phyloP scores from a whole-genome alignment of 1,284 basidiomycete genomes.

The Sporisorium graminicola region DNA sequence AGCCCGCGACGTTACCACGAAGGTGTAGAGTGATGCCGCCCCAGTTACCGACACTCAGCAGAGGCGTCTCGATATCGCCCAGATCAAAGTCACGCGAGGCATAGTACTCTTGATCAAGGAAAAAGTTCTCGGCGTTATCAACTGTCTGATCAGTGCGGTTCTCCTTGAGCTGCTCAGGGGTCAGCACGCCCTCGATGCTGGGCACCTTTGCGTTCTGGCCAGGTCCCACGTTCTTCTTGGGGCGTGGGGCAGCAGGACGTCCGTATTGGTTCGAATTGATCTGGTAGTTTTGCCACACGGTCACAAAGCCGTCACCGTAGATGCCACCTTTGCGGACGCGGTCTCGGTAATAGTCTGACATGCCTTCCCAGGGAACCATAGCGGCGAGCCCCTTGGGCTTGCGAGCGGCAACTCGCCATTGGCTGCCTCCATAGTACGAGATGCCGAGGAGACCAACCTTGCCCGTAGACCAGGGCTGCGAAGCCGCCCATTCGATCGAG shows the following conservation, averaged over 20 bases:
- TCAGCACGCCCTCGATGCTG: conserved; percentile 62
- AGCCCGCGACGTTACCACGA: conserved; percentile 68
- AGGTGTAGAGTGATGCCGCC: conserved; percentile 68
- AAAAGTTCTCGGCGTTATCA: conserved; percentile 63
- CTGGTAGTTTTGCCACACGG: conserved; percentile 67
- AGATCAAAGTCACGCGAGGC: conserved; percentile 62
- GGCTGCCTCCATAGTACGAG: conserved; percentile 68
- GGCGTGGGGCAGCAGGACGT: conserved; percentile 15
- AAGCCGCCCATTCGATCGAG: conserved; percentile 68
- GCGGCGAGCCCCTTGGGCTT: conserved; percentile 68
- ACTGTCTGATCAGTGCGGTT: conserved; percentile 62
- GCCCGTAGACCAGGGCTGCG: conserved; percentile 68
- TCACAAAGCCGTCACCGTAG: conserved; percentile 63
- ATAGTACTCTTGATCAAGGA: conserved; percentile 66
- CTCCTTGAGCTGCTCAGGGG: conserved; percentile 58
- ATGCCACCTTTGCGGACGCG: conserved; percentile 68
- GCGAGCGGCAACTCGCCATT: conserved; percentile 69
- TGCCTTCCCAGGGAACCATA: conserved; percentile 69
- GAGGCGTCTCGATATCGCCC: conserved; percentile 64
- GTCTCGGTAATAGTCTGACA: conserved; percentile 69
- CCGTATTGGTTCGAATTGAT: conserved; percentile 68
- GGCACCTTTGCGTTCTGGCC: conserved; percentile 43
- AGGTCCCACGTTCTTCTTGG: conserved; percentile 21
- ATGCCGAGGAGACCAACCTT: conserved; percentile 69
- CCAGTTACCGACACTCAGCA: conserved; percentile 68